Evolutionary conservation across 257 asterid species (phyloP).

Genomic region (Dorcoceras hygrometricum): DNA sequence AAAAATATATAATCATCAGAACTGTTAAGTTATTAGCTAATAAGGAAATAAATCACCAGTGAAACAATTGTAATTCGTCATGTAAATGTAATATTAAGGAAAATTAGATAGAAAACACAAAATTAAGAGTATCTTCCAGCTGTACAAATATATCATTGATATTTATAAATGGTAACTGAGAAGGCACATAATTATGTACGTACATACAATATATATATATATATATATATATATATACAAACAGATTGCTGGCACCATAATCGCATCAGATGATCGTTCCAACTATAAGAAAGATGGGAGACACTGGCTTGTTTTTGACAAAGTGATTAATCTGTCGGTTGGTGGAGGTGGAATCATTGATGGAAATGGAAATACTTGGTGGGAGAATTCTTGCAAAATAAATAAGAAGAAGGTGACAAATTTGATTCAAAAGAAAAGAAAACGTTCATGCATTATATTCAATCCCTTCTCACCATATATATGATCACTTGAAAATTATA

Average conservation of each 20-base stretch:
- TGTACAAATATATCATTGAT: too few relatives aligned
- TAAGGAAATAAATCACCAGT: background rate
- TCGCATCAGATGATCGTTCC: slow-evolving; percentile 48
- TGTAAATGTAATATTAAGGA: background rate
- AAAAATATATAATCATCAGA: too few relatives aligned
- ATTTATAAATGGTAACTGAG: background rate
- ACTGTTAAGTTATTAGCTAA: too few relatives aligned
- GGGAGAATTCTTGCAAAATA: slow-evolving; percentile 82
- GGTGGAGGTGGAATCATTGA: slow-evolving; percentile 68
- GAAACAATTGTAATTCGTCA: too few relatives aligned
- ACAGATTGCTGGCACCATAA: slow-evolving; percentile 58
- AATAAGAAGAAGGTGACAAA: slow-evolving; percentile 35
- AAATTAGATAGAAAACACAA: background rate
- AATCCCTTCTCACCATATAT: background rate
- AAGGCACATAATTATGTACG: background rate
- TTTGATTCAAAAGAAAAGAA: background rate
- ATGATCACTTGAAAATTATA: too few relatives aligned
- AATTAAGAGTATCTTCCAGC: too few relatives aligned
- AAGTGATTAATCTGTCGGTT: slow-evolving; percentile 42
- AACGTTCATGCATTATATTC: background rate
- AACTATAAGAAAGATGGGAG: slow-evolving; percentile 44
- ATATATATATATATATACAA: too few relatives aligned
- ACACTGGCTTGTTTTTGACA: slow-evolving; percentile 58
- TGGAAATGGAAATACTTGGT: slow-evolving; percentile 85
- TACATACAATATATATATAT: background rate